These are phyloP conservation scores for Arthrocladium fulminans DNA, from an alignment of 2,329 filamentous ascomycete species.

Conservation along the genomic window DNA sequence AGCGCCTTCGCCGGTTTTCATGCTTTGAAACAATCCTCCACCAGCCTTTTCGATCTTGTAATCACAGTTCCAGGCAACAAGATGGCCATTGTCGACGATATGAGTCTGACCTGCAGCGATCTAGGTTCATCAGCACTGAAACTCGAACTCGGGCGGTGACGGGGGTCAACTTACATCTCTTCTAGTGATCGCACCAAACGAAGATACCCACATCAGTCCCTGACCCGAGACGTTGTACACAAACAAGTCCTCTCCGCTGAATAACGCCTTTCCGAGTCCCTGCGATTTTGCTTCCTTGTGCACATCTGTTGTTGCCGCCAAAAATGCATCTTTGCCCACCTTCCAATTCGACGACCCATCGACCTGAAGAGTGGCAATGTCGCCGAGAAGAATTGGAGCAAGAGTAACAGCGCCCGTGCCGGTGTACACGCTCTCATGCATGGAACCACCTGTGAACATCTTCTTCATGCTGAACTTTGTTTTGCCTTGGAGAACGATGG, in stretches of 20 bases:
- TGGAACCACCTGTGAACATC: slow-evolving; percentile 16
- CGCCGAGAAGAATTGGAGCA: slow-evolving; percentile 14
- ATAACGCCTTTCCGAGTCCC: slow-evolving; percentile 17
- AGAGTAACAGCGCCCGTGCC: slow-evolving; percentile 15
- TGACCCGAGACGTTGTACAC: slow-evolving; percentile 15
- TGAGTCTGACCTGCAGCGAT: slow-evolving; percentile 15
- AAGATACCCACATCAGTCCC: slow-evolving; percentile 14
- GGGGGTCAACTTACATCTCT: slow-evolving; percentile 13
- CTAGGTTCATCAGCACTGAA: not conserved
- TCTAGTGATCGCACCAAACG: slow-evolving; percentile 13
- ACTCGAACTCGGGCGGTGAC: not conserved
- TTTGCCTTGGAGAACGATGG: slow-evolving; percentile 12
- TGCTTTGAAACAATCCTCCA: slow-evolving; percentile 5
- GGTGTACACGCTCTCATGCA: slow-evolving; percentile 12
- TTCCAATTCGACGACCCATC: slow-evolving; percentile 13
- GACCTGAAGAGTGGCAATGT: slow-evolving; percentile 14
- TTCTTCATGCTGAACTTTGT: slow-evolving; percentile 18
- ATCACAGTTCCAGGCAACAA: slow-evolving; percentile 17
- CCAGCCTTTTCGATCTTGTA: slow-evolving; percentile 17
- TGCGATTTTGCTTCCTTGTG: slow-evolving; percentile 14
- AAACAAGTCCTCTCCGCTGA: slow-evolving; percentile 18
- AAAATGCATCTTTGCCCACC: slow-evolving; percentile 15
- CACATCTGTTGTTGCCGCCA: slow-evolving; percentile 14
- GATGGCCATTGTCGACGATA: slow-evolving; percentile 18
- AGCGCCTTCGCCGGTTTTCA: slow-evolving; percentile 16